Conservation (phyloP, 768 basidiomycete genomes). For the Coprinopsis sp. region DNA sequence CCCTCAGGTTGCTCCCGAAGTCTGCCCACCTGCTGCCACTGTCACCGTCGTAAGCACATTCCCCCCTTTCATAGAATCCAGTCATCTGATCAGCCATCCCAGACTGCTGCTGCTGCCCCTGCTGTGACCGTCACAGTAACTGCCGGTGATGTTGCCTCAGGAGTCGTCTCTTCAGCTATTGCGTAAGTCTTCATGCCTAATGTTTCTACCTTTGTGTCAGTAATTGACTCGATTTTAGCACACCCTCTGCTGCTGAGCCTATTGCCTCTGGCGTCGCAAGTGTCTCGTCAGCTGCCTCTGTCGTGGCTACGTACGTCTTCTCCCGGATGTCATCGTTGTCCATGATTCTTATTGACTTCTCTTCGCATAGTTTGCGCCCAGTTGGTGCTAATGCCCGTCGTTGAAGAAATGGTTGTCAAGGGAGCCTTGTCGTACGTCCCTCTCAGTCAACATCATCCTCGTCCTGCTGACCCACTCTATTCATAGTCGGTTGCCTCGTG, state of each 20-base stretch:
- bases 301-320: too few relatives aligned
- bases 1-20: neutral
- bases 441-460: neutral
- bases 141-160: too few relatives aligned
- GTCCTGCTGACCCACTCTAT: neutral
- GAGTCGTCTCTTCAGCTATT: too few relatives aligned
- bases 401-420: neutral
- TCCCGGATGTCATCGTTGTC: too few relatives aligned
- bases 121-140: neutral
- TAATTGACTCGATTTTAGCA: too few relatives aligned
- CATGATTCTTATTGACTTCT: too few relatives aligned
- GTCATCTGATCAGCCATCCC: neutral
- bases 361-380: too few relatives aligned
- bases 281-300: too few relatives aligned
- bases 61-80: neutral
- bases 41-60: neutral
- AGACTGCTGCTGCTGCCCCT: neutral
- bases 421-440: neutral
- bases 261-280: too few relatives aligned
- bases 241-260: too few relatives aligned
- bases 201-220: too few relatives aligned
- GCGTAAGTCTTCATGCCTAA: too few relatives aligned
- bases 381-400: neutral
- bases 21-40: conserved; percentile 1
- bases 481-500: neutral